These are phyloP conservation scores for Aspergillus fischeri DNA, from an alignment of 2,329 filamentous ascomycete species.

Conservation along the genomic window DNA sequence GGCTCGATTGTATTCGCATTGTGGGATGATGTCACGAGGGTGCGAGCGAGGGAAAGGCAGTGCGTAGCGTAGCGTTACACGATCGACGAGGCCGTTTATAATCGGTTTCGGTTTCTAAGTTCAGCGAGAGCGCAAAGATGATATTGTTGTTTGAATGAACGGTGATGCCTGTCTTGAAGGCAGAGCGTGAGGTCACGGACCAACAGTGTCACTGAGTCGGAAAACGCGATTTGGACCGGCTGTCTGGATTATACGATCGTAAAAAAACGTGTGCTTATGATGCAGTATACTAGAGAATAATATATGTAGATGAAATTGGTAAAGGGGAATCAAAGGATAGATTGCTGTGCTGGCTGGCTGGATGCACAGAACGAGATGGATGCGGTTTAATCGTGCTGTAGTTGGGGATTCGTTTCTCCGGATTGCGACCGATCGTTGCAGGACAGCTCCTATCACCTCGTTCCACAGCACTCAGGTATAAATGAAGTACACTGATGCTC, in stretches of 20 bases:
- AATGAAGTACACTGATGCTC: not conserved
- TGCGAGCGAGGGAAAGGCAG: not conserved
- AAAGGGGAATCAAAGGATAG: not conserved
- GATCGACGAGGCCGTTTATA: not conserved
- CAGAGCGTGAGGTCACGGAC: not conserved
- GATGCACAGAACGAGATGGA: not conserved
- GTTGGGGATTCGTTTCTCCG: not conserved
- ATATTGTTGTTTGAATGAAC: not conserved
- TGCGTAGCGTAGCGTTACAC: conserved; percentile 1
- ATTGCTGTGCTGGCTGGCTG: not conserved
- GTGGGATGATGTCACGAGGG: conserved; percentile 1
- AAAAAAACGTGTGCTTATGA: not conserved
- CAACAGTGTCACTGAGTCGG: not conserved
- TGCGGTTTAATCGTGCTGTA: not conserved
- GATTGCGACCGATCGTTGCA: not conserved
- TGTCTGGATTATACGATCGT: not conserved
- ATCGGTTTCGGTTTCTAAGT: no score
- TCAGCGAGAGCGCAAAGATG: not conserved
- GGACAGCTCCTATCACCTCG: not conserved
- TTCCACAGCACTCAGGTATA: not conserved
- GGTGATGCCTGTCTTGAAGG: not conserved
- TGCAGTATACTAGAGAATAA: not conserved
- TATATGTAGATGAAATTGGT: not conserved
- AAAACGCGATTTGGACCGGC: not conserved
- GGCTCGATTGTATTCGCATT: conserved; percentile 32